Conservation (phyloP, 805 yeast genomes). For the Wickerhamomyces silvicola region DNA sequence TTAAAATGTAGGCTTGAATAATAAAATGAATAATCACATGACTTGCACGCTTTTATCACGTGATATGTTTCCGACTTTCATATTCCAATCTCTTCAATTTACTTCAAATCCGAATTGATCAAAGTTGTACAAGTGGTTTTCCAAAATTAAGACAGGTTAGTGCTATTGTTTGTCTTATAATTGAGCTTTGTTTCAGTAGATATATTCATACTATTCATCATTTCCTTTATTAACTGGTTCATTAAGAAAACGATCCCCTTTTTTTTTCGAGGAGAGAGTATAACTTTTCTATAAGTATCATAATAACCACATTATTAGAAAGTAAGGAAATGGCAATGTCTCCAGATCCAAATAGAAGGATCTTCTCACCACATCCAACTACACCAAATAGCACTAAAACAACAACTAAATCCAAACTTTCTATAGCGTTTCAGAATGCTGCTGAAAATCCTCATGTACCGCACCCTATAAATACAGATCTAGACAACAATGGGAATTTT, state of each 20-base stretch:
- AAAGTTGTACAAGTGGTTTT: too few relatives aligned
- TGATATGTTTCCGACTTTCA: too few relatives aligned
- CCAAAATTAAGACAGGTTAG: too few relatives aligned
- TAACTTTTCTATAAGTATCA: neutral
- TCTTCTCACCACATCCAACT: slow-evolving; percentile 2
- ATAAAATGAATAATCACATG: neutral
- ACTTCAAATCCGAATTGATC: too few relatives aligned
- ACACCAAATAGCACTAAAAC: neutral
- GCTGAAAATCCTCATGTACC: slow-evolving; percentile 4
- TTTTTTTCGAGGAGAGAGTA: neutral
- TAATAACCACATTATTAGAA: neutral
- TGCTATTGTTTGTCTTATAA: too few relatives aligned
- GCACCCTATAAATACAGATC: slow-evolving; percentile 1
- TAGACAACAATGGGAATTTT: slow-evolving; percentile 1
- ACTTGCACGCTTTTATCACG: too few relatives aligned
- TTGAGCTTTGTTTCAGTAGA: too few relatives aligned
- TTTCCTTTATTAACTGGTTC: too few relatives aligned
- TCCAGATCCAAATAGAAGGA: slow-evolving; percentile 1
- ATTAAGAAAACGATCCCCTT: too few relatives aligned
- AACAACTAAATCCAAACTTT: slow-evolving; percentile 15
- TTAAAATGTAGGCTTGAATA: neutral
- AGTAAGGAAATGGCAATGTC: neutral
- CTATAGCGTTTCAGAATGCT: slow-evolving; percentile 17
- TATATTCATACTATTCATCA: too few relatives aligned
- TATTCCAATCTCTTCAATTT: too few relatives aligned